Percentiles rank a stretch among this genome's conserved stretches.
phyloP scores from a whole-genome alignment of 2,329 filamentous ascomycete genomes.

The Verticillium nubilum region DNA sequence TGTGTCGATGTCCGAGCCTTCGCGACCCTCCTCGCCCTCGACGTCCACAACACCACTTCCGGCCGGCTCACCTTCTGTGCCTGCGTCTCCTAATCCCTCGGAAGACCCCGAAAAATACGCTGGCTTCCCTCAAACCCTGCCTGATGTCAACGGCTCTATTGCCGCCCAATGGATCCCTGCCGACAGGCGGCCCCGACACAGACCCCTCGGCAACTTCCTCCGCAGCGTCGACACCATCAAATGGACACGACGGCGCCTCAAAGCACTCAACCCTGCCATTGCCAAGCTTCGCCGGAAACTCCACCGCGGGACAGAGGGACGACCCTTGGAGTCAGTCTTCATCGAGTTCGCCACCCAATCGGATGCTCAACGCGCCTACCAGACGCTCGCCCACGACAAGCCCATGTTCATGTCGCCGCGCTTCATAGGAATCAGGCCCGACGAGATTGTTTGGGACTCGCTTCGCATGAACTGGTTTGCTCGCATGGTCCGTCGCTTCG shows the following conservation, averaged over 20 bases:
- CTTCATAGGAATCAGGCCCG: constrained; percentile 73
- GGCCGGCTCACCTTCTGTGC: background rate
- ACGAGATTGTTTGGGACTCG: constrained; percentile 83
- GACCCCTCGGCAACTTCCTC: constrained; percentile 62
- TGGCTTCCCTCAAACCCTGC: constrained; percentile 25
- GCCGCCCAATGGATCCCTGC: constrained; percentile 70
- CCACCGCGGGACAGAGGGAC: constrained; percentile 52
- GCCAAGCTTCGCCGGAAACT: constrained; percentile 64
- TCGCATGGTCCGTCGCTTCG: constrained; percentile 62
- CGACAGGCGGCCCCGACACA: constrained; percentile 71
- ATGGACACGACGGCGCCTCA: constrained; percentile 62
- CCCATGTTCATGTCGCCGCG: constrained; percentile 80
- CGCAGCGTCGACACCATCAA: constrained; percentile 94
- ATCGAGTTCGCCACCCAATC: constrained; percentile 82
- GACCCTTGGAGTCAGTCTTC: constrained; percentile 71
- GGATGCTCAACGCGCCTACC: constrained; percentile 80
- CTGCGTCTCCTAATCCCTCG: background rate
- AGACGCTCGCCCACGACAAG: constrained; percentile 75
- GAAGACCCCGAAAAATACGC: constrained; percentile 12
- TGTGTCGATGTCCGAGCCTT: constrained; percentile 19
- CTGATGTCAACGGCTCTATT: constrained; percentile 42
- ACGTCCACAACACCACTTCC: background rate
- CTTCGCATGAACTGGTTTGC: constrained; percentile 67
- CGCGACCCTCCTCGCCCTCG: constrained; percentile 32
- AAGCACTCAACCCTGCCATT: constrained; percentile 32